phyloP scores from a whole-genome alignment of 192 early-diverging fungal species.

The Mortierella claussenii region DNA sequence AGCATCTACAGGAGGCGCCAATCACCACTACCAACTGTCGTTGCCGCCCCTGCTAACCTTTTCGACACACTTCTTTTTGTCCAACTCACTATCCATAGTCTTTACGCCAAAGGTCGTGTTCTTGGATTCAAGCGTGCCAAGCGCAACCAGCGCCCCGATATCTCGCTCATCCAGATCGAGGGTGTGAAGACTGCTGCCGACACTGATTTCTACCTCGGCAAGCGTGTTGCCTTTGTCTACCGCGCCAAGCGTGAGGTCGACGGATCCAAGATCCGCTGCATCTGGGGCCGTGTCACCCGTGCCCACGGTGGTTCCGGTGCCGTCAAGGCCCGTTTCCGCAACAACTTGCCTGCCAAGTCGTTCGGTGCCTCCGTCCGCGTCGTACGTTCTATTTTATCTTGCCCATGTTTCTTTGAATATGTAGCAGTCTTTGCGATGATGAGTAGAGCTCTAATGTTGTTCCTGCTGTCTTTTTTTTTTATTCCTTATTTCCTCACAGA shows the following conservation, averaged over 20 bases:
- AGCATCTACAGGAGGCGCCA: too few relatives aligned
- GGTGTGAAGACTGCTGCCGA: conserved; percentile 91
- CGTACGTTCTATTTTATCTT: conserved; percentile 66
- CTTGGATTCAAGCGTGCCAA: conserved; percentile 95
- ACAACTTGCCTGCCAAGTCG: conserved; percentile 94
- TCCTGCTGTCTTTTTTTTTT: conserved; percentile 17
- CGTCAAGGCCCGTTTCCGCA: conserved; percentile 96
- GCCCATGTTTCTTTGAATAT: conserved; percentile 2
- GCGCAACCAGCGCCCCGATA: conserved; percentile 91
- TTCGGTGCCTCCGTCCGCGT: conserved; percentile 95
- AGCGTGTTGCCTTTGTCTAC: conserved; percentile 99
- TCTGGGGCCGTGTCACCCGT: conserved; percentile 97
- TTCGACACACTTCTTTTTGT: too few relatives aligned
- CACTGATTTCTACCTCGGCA: conserved; percentile 97
- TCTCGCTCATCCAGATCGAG: conserved; percentile 93
- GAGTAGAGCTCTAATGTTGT: too few relatives aligned
- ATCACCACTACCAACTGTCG: too few relatives aligned
- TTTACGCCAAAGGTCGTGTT: conserved; percentile 97
- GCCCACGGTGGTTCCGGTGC: conserved; percentile 96
- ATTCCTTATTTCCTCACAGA: conserved; percentile 58
- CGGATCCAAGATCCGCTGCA: conserved; percentile 94
- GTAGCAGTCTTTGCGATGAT: too few relatives aligned
- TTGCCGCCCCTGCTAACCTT: neutral
- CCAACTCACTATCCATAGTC: too few relatives aligned
- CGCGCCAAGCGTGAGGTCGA: conserved; percentile 86